phyloP scores from a whole-genome alignment of 2,329 filamentous ascomycete species.

The Coniochaeta ligniaria region DNA sequence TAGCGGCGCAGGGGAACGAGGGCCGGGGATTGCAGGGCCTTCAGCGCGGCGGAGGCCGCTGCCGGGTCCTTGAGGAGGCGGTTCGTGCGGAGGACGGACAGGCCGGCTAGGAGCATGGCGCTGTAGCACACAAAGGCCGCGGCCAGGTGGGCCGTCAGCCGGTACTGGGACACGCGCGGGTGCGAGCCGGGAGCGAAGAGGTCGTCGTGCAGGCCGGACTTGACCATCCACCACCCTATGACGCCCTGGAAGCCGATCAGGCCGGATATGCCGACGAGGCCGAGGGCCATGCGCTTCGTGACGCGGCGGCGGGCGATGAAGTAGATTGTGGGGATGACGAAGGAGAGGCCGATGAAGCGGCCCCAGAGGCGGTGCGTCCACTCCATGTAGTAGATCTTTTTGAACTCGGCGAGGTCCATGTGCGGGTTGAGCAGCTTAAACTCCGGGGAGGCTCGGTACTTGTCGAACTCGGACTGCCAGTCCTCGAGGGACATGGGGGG shows the following conservation, averaged over 20 bases:
- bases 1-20: slow-evolving; percentile 67
- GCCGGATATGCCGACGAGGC: slow-evolving; percentile 74
- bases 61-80: slow-evolving; percentile 62
- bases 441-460: slow-evolving; percentile 89
- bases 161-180: slow-evolving; percentile 90
- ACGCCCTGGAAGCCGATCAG: slow-evolving; percentile 93
- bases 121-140: slow-evolving; percentile 90
- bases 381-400: slow-evolving; percentile 99
- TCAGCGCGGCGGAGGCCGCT: slow-evolving; percentile 51
- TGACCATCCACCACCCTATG: slow-evolving; percentile 99
- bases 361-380: slow-evolving; percentile 96
- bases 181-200: slow-evolving; percentile 86
- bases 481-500: slow-evolving; percentile 71
- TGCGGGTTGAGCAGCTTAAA: slow-evolving; percentile 86
- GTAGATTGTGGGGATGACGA: slow-evolving; percentile 81
- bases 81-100: slow-evolving; percentile 74
- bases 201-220: slow-evolving; percentile 91
- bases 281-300: slow-evolving; percentile 66
- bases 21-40: slow-evolving; percentile 57
- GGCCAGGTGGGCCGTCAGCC: slow-evolving; percentile 80
- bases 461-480: slow-evolving; percentile 89
- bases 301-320: slow-evolving; percentile 78
- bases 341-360: slow-evolving; percentile 80
- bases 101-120: slow-evolving; percentile 87
- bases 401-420: slow-evolving; percentile 92